Percentiles rank a stretch among this genome's conserved stretches.
These are phyloP conservation scores for Chrysoporthe deuterocubensis DNA, from an alignment of 2,329 filamentous ascomycete species.

Conservation along the genomic window DNA sequence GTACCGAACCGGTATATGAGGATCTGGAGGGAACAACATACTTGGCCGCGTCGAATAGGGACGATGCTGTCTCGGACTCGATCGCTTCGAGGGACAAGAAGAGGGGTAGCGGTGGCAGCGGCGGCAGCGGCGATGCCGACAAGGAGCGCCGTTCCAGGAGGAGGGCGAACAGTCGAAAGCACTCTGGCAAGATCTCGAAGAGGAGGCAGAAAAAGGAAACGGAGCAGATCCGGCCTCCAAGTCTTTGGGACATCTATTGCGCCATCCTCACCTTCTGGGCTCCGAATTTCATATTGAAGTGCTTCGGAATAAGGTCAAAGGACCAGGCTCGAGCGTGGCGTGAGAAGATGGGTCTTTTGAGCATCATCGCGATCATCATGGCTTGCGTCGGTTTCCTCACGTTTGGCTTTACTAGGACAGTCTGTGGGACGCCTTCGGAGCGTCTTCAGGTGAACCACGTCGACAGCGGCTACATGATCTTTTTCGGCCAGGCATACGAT, in stretches of 20 bases:
- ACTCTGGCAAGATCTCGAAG: slow-evolving; percentile 66
- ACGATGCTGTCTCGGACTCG: slow-evolving; percentile 51
- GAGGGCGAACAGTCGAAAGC: slow-evolving; percentile 44
- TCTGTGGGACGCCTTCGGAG: slow-evolving; percentile 74
- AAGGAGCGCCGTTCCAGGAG: slow-evolving; percentile 41
- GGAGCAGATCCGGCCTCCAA: slow-evolving; percentile 76
- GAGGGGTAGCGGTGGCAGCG: slow-evolving; percentile 40
- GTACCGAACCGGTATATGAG: slow-evolving; percentile 86
- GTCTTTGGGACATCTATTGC: slow-evolving; percentile 95
- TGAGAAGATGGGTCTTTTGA: slow-evolving; percentile 96
- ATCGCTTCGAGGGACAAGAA: slow-evolving; percentile 43
- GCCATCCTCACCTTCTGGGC: slow-evolving; percentile 93
- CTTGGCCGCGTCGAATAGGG: slow-evolving; percentile 50
- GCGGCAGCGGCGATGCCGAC: slow-evolving; percentile 42
- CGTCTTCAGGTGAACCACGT: slow-evolving; percentile 86
- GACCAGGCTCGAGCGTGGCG: slow-evolving; percentile 93
- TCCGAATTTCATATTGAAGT: slow-evolving; percentile 81
- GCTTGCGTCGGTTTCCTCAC: slow-evolving; percentile 91
- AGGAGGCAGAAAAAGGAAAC: slow-evolving; percentile 52
- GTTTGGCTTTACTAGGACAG: slow-evolving; percentile 90
- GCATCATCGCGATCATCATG: slow-evolving; percentile 88
- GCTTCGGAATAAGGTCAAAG: slow-evolving; percentile 83
- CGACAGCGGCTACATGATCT: slow-evolving; percentile 85
- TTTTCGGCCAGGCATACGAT: slow-evolving; percentile 90
- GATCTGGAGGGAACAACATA: slow-evolving; percentile 70